phyloP scores from a whole-genome alignment of 768 basidiomycete species.

The Lactifluus echinatus region DNA sequence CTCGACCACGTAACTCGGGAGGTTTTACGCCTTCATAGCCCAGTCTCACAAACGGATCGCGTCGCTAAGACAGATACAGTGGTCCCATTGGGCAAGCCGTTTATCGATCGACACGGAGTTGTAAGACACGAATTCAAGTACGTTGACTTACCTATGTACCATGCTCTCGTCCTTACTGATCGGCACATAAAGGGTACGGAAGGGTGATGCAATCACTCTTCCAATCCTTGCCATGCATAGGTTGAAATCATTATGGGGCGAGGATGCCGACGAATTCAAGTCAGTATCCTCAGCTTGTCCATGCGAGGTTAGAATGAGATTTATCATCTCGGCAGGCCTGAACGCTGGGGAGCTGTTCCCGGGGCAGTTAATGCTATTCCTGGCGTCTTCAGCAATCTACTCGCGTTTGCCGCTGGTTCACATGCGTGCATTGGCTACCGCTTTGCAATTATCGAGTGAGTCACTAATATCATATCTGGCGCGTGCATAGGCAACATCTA shows the following conservation, averaged over 20 bases:
- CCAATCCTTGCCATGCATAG: constrained; percentile 13
- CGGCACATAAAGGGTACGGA: background rate
- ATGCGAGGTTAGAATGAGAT: background rate
- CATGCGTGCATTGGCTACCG: constrained; percentile 21
- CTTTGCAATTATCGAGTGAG: constrained; percentile 19
- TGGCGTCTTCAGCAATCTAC: constrained; percentile 13
- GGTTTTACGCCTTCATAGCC: constrained; percentile 13
- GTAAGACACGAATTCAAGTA: constrained; percentile 17
- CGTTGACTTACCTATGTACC: background rate
- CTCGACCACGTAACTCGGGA: no score
- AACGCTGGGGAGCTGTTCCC: constrained; percentile 20
- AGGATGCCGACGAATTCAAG: constrained; percentile 23
- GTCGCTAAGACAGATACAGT: constrained; percentile 14
- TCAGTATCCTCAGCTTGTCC: constrained; percentile 14
- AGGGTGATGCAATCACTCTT: constrained; percentile 11
- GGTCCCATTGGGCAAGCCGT: constrained; percentile 17
- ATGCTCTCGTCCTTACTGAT: background rate
- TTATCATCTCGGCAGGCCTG: constrained; percentile 7
- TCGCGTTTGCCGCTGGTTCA: constrained; percentile 15
- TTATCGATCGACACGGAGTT: constrained; percentile 17
- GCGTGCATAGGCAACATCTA: no score
- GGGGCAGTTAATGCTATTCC: constrained; percentile 8
- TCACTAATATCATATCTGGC: background rate
- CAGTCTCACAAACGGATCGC: constrained; percentile 15
- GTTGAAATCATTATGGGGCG: constrained; percentile 19